Percentiles rank a stretch among this genome's conserved stretches.
These are phyloP conservation scores for Pseudoscleropodium purum DNA, from an alignment of 225 moss, liverwort and hornwort species.

Conservation along the genomic window DNA sequence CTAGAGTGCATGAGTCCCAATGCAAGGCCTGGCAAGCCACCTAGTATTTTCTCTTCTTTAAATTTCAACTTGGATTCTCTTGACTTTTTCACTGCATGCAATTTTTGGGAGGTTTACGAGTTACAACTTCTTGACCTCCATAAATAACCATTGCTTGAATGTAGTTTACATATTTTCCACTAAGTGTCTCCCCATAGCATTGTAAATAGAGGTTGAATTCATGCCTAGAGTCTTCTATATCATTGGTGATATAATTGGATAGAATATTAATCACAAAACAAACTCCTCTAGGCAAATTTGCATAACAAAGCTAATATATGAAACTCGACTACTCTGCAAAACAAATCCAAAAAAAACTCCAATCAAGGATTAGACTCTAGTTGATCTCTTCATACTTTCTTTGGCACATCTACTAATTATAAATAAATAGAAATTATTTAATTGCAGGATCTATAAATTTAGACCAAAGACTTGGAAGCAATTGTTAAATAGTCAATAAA, in stretches of 20 bases:
- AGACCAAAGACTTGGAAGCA: background rate
- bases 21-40: too few species aligned
- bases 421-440: background rate
- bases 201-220: background rate
- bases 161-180: too few species aligned
- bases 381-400: rapidly evolving
- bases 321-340: background rate
- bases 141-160: too few species aligned
- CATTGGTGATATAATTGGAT: rapidly evolving
- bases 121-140: too few species aligned
- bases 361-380: background rate
- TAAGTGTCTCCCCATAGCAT: rapidly evolving
- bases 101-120: too few species aligned
- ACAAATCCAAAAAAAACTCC: background rate
- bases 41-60: too few species aligned
- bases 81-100: too few species aligned
- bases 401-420: background rate
- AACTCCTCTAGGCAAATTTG: background rate
- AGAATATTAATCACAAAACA: rapidly evolving
- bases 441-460: background rate
- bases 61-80: too few species aligned
- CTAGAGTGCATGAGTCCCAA: too few species aligned
- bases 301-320: background rate
- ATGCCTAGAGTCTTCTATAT: background rate
- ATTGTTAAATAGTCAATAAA: too few species aligned